These are phyloP conservation scores for Fusarium irregulare DNA, from an alignment of 2,329 filamentous ascomycete species.

Conservation along the genomic window DNA sequence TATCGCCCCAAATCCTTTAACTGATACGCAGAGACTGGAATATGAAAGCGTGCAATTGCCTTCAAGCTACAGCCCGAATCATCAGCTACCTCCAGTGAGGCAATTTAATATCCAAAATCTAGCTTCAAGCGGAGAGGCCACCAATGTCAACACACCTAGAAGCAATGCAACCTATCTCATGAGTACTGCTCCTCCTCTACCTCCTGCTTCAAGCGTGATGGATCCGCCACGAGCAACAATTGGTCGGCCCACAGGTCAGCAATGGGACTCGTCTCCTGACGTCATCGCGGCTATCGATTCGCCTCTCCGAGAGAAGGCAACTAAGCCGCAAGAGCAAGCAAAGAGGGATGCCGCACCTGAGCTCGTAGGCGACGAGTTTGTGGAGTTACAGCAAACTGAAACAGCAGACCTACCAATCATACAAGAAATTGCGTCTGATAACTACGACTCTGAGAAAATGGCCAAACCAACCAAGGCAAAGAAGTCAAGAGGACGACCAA, in stretches of 20 bases:
- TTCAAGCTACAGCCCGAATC: slow-evolving; percentile 30
- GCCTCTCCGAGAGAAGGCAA: slow-evolving; percentile 17
- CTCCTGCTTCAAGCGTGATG: slow-evolving; percentile 25
- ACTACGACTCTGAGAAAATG: slow-evolving; percentile 31
- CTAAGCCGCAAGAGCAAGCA: slow-evolving; percentile 14
- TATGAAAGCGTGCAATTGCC: slow-evolving; percentile 47
- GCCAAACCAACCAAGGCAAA: slow-evolving; percentile 40
- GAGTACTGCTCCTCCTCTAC: slow-evolving; percentile 38
- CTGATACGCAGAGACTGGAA: slow-evolving; percentile 53
- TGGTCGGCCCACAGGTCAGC: slow-evolving; percentile 1
- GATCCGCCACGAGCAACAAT: slow-evolving; percentile 2
- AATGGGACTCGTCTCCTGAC: slow-evolving; percentile 43
- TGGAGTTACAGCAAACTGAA: neutral
- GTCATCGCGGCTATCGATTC: slow-evolving; percentile 36
- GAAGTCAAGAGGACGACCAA: slow-evolving; percentile 50
- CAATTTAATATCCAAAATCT: slow-evolving; percentile 35
- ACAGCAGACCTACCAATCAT: slow-evolving; percentile 2
- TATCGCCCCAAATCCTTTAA: slow-evolving; percentile 50
- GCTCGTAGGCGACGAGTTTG: slow-evolving; percentile 6
- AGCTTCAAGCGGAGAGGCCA: slow-evolving; percentile 50
- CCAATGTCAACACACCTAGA: slow-evolving; percentile 53
- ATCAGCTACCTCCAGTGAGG: slow-evolving; percentile 32
- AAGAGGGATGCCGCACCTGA: neutral
- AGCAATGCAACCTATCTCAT: slow-evolving; percentile 37
- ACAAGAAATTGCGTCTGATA: neutral